Base-by-base conservation (phyloP, 1,284 basidiomycete species). In the Coriolopsis trogii region DNA sequence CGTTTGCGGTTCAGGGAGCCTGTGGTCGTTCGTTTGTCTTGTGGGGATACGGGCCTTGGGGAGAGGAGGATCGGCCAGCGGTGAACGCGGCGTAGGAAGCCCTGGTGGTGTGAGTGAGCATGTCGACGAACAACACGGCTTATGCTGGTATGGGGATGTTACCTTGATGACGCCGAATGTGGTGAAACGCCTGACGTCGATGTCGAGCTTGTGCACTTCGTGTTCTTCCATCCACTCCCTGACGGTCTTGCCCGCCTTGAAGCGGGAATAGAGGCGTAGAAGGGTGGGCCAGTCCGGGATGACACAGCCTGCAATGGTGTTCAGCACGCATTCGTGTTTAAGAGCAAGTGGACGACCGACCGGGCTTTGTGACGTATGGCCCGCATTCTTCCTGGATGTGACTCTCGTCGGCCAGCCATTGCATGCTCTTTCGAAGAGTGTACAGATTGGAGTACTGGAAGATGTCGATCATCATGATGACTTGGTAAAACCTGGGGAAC, bases 371-470 rank as follows among this genome's bases (percentile, higher is more conserved):
- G 8, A 95, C 91, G 67, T 98, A 98, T 1, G 85, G 80, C 2
- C 91, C 93, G 67, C 95, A 98, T 72, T 98, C 95, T 20, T 85
- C 79, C 51, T 84, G 85, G 42, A 97, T 90, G 62, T 91, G 87
- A 4, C 79, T 72, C 67, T 95, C 93, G 49, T 90, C 83, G 8
- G 89, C 90, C 36, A 96, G 80, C 79, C 87, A 91, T 61, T 93
- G 86, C 21, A 96, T 85, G 56, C 84, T 87, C 56, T 90, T 90
- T 41, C 89, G 84, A 29, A 96, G 77, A 0, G 91, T 92, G 68
- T 99, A 99, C 85, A 97, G 93, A 70, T 98, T 98, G n/a, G 91
- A 92, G 70, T 90, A 97, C 69, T 98, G 95, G 69, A 99, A 99
- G 44, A 98, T 91, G 72, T 99, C 95, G 48, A 95, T 87, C 62